Base-by-base conservation (phyloP, 306 rosid species). In the Sophora flavescens region DNA sequence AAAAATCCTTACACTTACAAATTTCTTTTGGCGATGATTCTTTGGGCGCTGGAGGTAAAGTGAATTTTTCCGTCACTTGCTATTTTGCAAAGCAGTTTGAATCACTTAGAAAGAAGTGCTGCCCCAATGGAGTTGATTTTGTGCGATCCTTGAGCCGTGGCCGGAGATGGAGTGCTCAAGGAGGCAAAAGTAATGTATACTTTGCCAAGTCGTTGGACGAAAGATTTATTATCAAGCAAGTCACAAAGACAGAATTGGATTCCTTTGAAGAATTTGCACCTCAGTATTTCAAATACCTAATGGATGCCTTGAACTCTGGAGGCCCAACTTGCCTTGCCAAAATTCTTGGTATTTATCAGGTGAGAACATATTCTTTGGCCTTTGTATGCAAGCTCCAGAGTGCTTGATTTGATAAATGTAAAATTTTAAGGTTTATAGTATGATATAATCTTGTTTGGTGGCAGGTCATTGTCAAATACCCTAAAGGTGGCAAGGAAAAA, bases 261-360 rank as follows among this genome's bases (percentile, higher is more conserved):
- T 93, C 98, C 15, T 96, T 96, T 48, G 97, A 79, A 83, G 99
- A 93, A 73, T 96, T 87, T 28, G 98, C 97, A 7, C 87, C 94
- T 4, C 86, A 89, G 76, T 96, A 96, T 86, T 96, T 96, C 44
- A 93, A 87, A 78, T 93, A 96, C 83, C 72, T 96, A 86, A 86
- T 86, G 76, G 86, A 86, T 14, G 86, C 99, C 52, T 74, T 91
- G 6, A 48, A 73, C 82, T 70, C 88, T 0, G 91, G 98, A 84
- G 93, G 99, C 76, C 99, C 99, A 68, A 96, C 96, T 17, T 92
- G 99, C 79, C 98, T 96, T 72, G 99, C 99, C 50, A 96, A 96
- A 85, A 82, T 96, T 83, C 93, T 96, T 56, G 99, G 99, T 54
- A 87, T 93, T 48, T 96, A 84, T 87, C 98, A 91, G 97, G 99